Conservation (phyloP, 176 grass and related monocot genomes). For the Guadua angustifolia region DNA sequence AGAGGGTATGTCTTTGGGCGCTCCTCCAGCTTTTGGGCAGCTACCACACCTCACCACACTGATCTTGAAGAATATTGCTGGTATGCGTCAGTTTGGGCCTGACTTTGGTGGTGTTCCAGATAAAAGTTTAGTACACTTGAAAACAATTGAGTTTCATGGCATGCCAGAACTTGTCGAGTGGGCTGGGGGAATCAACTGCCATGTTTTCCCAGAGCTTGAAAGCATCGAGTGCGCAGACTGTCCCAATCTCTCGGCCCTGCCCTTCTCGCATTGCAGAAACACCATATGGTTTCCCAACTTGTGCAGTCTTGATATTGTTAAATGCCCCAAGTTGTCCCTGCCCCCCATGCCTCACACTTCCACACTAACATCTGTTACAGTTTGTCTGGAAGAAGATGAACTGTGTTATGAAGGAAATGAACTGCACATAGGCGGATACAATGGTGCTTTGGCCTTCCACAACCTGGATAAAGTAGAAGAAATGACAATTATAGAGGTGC, state of each 20-base stretch:
- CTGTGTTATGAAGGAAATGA: no score
- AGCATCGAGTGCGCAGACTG: fast-evolving
- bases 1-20: neutral
- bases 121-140: neutral
- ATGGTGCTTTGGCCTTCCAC: neutral
- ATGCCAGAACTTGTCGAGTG: conserved; percentile 32
- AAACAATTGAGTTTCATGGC: neutral
- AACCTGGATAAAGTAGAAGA: neutral
- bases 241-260: neutral
- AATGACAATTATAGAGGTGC: neutral
- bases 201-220: neutral
- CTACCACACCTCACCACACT: neutral
- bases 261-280: neutral
- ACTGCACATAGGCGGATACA: fast-evolving
- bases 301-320: fast-evolving
- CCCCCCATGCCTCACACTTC: conserved; percentile 32
- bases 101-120: neutral
- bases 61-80: neutral
- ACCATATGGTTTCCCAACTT: neutral
- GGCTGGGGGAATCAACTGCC: neutral
- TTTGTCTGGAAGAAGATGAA: no score
- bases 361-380: no score
- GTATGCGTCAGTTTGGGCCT: neutral
- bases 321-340: neutral
- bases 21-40: neutral